Evolutionary conservation across 108 stramenopile species (phyloP).

Genomic region (Cyclotella choctawhatcheeana): DNA sequence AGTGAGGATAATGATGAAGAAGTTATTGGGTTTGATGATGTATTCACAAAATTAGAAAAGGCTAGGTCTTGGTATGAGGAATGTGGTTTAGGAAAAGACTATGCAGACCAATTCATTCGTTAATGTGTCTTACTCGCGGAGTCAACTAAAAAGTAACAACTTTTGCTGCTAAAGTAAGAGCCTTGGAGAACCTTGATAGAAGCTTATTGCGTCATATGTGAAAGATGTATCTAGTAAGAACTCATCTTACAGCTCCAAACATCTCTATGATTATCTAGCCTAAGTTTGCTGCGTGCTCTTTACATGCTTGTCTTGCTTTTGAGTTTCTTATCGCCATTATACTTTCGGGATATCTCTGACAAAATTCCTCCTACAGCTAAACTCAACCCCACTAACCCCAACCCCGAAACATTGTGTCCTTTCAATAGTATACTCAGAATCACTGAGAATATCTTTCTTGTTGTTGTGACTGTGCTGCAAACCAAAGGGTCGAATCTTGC

Average conservation of each 20-base stretch:
- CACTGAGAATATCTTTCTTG: slow-evolving; percentile 93
- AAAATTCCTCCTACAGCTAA: slow-evolving; percentile 75
- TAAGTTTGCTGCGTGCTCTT: neutral
- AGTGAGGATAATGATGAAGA: slow-evolving; percentile 65
- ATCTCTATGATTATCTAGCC: no score
- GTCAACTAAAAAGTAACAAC: no score
- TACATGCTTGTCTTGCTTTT: slow-evolving; percentile 40
- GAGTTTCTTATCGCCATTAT: slow-evolving; percentile 29
- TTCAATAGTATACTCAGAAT: slow-evolving; percentile 77
- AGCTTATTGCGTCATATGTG: no score
- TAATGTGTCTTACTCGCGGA: no score
- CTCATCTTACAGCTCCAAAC: no score
- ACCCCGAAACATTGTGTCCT: slow-evolving; percentile 63
- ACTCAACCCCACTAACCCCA: slow-evolving; percentile 70
- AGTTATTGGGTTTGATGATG: slow-evolving; percentile 78
- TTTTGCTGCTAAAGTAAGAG: no score
- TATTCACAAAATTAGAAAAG: slow-evolving; percentile 79
- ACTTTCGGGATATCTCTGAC: slow-evolving; percentile 59
- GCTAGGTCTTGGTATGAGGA: slow-evolving; percentile 75
- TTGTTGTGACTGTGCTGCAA: slow-evolving; percentile 94
- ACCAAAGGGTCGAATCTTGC: slow-evolving; percentile 88
- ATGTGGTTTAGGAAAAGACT: slow-evolving; percentile 58
- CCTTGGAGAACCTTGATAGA: no score
- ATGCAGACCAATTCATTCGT: slow-evolving; percentile 24
- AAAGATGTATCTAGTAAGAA: no score